Evolutionary conservation across 148 eudicot species (phyloP).

Genomic region (Diospyros lotus): DNA sequence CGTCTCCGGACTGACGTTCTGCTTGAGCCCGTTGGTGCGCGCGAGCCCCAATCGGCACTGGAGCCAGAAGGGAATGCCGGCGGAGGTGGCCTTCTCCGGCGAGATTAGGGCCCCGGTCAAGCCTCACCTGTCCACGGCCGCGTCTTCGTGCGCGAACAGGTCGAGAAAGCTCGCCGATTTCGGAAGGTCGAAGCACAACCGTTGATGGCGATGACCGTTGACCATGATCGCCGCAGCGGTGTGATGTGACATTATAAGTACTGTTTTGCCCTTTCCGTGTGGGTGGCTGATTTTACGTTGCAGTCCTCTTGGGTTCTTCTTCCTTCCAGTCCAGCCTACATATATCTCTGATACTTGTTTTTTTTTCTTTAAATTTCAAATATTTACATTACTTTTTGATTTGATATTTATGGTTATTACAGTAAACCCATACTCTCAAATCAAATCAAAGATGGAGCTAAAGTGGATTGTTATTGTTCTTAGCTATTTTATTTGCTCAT

Average conservation of each 20-base stretch:
- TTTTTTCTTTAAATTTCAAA: background rate
- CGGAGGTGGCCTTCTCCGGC: conserved; percentile 41
- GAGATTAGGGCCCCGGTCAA: conserved; percentile 45
- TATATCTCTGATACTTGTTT: background rate
- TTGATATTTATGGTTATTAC: background rate
- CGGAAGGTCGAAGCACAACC: conserved; percentile 57
- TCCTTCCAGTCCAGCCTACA: too few species aligned
- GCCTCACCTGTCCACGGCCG: conserved; percentile 46
- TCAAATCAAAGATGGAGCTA: too few species aligned
- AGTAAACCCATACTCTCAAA: too few species aligned
- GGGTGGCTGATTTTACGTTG: background rate
- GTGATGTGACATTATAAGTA: background rate
- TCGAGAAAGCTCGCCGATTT: conserved; percentile 93
- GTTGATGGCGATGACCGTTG: conserved; percentile 28
- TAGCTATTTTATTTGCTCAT: too few species aligned
- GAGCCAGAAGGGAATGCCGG: conserved; percentile 34
- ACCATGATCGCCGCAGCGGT: background rate
- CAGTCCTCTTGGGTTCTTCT: background rate
- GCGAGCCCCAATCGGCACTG: conserved; percentile 49
- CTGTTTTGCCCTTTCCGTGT: conserved; percentile 10
- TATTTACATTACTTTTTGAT: background rate
- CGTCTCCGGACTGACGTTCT: conserved; percentile 35
- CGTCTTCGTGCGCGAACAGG: conserved; percentile 65
- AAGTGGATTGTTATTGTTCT: too few species aligned
- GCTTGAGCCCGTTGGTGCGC: conserved; percentile 59